Percentiles rank a stretch among this genome's conserved stretches.
phyloP scores from a whole-genome alignment of 306 rosid genomes.

The Luffa aegyptiaca region DNA sequence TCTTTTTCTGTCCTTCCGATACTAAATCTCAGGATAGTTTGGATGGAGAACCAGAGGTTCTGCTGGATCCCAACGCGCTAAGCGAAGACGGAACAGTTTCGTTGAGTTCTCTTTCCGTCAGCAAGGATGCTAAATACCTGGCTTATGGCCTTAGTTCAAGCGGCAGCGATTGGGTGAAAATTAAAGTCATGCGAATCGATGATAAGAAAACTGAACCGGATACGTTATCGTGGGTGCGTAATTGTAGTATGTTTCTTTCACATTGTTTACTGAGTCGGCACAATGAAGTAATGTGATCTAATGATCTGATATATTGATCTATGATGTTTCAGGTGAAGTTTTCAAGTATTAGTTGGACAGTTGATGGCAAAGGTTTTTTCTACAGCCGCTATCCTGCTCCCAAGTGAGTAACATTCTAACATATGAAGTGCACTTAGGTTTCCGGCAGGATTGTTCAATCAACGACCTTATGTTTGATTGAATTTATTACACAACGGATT shows the following conservation, averaged over 20 bases:
- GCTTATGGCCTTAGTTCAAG: slow-evolving; percentile 82
- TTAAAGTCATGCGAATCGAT: slow-evolving; percentile 51
- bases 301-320: background rate
- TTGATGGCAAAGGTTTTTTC: slow-evolving; percentile 81
- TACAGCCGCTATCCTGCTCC: slow-evolving; percentile 89
- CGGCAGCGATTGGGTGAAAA: slow-evolving; percentile 87
- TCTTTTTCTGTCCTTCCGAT: background rate
- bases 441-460: background rate
- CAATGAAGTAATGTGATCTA: background rate
- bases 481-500: background rate
- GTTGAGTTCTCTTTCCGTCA: slow-evolving; percentile 32
- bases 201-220: slow-evolving; percentile 42
- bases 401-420: slow-evolving; percentile 34
- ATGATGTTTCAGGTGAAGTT: slow-evolving; percentile 71
- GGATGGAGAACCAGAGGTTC: slow-evolving; percentile 49
- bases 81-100: slow-evolving; percentile 78
- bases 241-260: background rate
- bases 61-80: slow-evolving; percentile 79
- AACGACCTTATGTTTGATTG: background rate
- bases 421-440: background rate
- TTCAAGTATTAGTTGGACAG: slow-evolving; percentile 76
- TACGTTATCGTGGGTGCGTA: slow-evolving; percentile 73
- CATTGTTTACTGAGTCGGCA: background rate
- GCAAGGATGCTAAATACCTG: slow-evolving; percentile 63
- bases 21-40: slow-evolving; percentile 39